A percentile compares a stretch with the other conserved stretches of the same genome.
These are phyloP conservation scores for Lodderomyces pseudojiufengensis DNA, from an alignment of 1,139 yeast genomes.

Conservation along the genomic window DNA sequence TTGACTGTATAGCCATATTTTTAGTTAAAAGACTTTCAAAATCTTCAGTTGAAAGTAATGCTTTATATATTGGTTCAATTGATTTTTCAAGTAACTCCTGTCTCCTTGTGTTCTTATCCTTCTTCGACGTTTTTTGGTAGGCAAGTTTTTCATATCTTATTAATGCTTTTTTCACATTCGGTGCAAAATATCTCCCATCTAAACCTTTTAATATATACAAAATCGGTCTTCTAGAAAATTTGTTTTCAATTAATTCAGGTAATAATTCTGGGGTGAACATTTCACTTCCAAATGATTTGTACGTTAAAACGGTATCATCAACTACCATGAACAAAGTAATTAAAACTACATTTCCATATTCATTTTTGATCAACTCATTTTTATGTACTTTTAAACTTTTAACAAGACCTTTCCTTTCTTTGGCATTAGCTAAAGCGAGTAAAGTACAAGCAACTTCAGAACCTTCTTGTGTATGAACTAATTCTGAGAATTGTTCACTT, in stretches of 20 bases:
- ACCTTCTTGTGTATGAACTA: slow-evolving; percentile 94
- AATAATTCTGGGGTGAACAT: slow-evolving; percentile 53
- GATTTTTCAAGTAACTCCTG: slow-evolving; percentile 63
- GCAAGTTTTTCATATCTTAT: slow-evolving; percentile 63
- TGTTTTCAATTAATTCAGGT: slow-evolving; percentile 59
- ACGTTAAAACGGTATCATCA: slow-evolving; percentile 86
- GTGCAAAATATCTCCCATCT: slow-evolving; percentile 80
- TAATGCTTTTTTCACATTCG: slow-evolving; percentile 59
- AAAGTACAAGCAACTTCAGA: slow-evolving; percentile 81
- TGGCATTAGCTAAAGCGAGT: slow-evolving; percentile 82
- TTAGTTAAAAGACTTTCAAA: slow-evolving; percentile 49
- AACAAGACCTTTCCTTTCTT: slow-evolving; percentile 81
- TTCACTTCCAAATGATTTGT: slow-evolving; percentile 66
- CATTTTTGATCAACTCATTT: slow-evolving; percentile 72
- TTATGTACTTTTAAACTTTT: slow-evolving; percentile 73
- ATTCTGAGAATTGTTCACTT: slow-evolving; percentile 86
- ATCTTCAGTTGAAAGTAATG: slow-evolving; percentile 34
- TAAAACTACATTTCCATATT: slow-evolving; percentile 79
- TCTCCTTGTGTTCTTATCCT: slow-evolving; percentile 76
- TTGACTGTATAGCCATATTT: slow-evolving; percentile 79
- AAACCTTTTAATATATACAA: slow-evolving; percentile 76
- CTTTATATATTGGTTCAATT: slow-evolving; percentile 60
- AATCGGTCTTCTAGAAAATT: slow-evolving; percentile 86
- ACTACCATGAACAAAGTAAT: slow-evolving; percentile 79
- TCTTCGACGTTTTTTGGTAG: slow-evolving; percentile 69